Evolutionary conservation across 148 eudicot species (phyloP).

Genomic region (Limonium bicolor): DNA sequence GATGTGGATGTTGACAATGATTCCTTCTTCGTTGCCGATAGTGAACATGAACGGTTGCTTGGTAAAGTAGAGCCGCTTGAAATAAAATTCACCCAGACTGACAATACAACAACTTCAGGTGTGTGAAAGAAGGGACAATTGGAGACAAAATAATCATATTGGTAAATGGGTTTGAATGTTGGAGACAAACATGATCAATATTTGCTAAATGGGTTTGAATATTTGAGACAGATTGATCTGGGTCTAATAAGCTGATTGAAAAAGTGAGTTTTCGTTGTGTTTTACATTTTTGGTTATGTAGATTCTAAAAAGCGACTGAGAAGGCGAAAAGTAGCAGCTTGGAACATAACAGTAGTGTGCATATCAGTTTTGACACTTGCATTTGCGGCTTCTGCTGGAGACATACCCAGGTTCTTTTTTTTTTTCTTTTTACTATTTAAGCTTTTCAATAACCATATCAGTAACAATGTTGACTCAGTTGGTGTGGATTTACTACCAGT

Average conservation of each 20-base stretch:
- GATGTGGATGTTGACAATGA: slow-evolving; percentile 1
- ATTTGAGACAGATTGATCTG: no score
- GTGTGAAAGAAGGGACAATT: no score
- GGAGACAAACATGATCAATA: no score
- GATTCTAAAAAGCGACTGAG: neutral
- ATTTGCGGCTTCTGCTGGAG: neutral
- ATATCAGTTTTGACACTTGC: slow-evolving; percentile 1
- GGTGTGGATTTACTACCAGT: neutral
- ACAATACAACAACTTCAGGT: no score
- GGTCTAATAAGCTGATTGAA: no score
- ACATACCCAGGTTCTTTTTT: neutral
- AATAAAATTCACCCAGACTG: no score
- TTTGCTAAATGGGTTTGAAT: no score
- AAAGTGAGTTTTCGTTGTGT: no score
- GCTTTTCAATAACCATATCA: neutral
- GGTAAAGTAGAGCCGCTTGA: neutral
- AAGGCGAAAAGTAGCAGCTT: slow-evolving; percentile 1
- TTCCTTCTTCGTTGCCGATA: neutral
- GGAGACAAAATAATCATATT: no score
- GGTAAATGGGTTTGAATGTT: no score
- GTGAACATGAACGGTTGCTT: slow-evolving; percentile 3
- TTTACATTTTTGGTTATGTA: neutral
- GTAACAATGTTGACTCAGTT: neutral
- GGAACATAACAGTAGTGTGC: neutral
- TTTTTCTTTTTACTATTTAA: neutral